Conservation (phyloP, 2,329 filamentous ascomycete species). For the Trichoderma gracile region DNA sequence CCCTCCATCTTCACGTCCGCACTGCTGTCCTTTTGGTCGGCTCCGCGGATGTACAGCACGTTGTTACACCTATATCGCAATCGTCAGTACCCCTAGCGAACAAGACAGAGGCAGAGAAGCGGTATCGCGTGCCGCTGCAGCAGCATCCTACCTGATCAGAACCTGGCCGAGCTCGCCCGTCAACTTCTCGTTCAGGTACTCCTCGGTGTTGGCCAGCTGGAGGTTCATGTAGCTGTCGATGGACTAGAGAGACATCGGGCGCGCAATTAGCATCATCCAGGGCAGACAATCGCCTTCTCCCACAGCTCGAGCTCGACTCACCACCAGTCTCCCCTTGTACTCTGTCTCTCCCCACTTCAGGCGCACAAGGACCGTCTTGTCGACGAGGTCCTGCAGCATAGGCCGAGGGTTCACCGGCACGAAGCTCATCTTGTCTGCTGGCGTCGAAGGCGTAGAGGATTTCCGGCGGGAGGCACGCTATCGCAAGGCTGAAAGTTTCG, state of each 20-base stretch:
- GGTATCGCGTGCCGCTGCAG: neutral
- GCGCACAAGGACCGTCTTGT: slow-evolving; percentile 86
- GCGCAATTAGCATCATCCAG: slow-evolving; percentile 10
- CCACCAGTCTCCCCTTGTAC: slow-evolving; percentile 87
- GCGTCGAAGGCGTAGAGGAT: neutral
- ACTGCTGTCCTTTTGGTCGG: slow-evolving; percentile 49
- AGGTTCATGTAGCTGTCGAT: slow-evolving; percentile 99
- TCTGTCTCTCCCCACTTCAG: slow-evolving; percentile 98
- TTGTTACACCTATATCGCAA: slow-evolving; percentile 74
- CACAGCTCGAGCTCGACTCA: neutral
- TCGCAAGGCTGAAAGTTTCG: slow-evolving; percentile 28
- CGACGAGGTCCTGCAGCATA: slow-evolving; percentile 90
- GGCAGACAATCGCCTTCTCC: neutral
- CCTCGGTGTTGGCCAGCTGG: slow-evolving; percentile 85
- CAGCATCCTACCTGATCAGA: slow-evolving; percentile 70
- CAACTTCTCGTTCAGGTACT: slow-evolving; percentile 86
- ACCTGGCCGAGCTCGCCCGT: slow-evolving; percentile 87
- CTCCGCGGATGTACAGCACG: slow-evolving; percentile 83
- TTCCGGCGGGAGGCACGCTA: slow-evolving; percentile 16
- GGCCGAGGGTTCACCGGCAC: slow-evolving; percentile 95
- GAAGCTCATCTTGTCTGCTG: slow-evolving; percentile 53
- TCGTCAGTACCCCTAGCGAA: neutral
- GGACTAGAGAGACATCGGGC: slow-evolving; percentile 44
- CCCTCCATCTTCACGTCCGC: slow-evolving; percentile 62
- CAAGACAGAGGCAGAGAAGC: neutral